Base-by-base conservation (phyloP, 805 yeast species). In the Kodamaea jinghongensis region DNA sequence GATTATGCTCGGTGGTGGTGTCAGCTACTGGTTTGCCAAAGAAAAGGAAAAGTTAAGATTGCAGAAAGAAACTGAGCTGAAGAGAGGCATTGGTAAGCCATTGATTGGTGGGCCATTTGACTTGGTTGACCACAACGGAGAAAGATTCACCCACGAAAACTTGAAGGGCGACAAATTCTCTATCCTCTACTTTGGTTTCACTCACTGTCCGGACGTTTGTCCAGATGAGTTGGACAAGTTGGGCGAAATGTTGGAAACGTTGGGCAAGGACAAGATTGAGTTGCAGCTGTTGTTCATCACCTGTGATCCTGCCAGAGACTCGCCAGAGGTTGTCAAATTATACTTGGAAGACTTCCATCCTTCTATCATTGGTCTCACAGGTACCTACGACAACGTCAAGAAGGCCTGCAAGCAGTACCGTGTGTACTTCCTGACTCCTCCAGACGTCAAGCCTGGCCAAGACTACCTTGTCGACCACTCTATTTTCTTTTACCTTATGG, bases 181-280 rank as follows among this genome's bases (percentile, higher is more conserved):
- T 8, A 68, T 93, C 33, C 62, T 91, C n/a, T 93, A 93, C 61
- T 93, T 93, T 65, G 99, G 99, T 0, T 93, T 93, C 69, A 86
- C 96, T 3, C 90, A 90, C 65, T 93, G 99, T 66, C 99, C 99
- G 5, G 99, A 93, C 64, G 90, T 93, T 39, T 93, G 99, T 63
- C 99, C 99, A 8, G 99, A 93, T 61, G 99, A 93, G 61, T 75
- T 93, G 44, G 99, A 93, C 60, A 87, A 91, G 57, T 73, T 93
- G 57, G 91, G 96, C 4, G 73, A 79, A 22, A 81, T 84, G 67
- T 69, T 77, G 54, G 78, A 75, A 48, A 74, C 71, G 27, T 71
- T 91, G 55, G 25, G 30, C 5, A 79, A 83, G 55, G 54, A 63
- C 15, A 71, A 78, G 39, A 76, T 83, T 44, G 67, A 77, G 33